phyloP scores from a whole-genome alignment of 1,284 basidiomycete species.

The Xerocomus amazonicus region DNA sequence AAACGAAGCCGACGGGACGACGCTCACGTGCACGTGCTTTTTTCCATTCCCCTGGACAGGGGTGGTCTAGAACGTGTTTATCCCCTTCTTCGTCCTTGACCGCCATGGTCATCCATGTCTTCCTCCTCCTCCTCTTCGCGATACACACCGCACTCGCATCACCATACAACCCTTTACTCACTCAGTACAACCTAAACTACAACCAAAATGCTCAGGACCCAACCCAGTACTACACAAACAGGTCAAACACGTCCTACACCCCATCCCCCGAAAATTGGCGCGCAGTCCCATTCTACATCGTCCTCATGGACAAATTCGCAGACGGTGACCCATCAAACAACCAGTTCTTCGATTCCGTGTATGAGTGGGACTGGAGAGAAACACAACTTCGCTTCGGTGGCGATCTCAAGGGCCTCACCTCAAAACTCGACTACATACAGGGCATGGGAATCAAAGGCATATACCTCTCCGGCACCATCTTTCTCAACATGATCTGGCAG shows the following conservation, averaged over 20 bases:
- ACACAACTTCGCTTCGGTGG: conserved; percentile 86
- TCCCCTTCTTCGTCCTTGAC: neutral
- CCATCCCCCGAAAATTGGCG: conserved; percentile 86
- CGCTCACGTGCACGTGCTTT: neutral
- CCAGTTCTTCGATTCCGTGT: conserved; percentile 78
- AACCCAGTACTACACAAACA: conserved; percentile 64
- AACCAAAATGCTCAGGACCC: conserved; percentile 73
- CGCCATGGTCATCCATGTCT: conserved; percentile 21
- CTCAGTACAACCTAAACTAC: conserved; percentile 80
- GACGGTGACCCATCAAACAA: conserved; percentile 90
- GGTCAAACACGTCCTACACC: conserved; percentile 66
- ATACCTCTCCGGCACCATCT: conserved; percentile 88
- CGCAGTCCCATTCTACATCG: conserved; percentile 75
- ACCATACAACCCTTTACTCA: conserved; percentile 74
- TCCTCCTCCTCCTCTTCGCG: conserved; percentile 11
- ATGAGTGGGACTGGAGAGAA: conserved; percentile 82
- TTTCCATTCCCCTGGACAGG: no score
- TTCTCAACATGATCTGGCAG: conserved; percentile 93
- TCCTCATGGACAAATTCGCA: conserved; percentile 89
- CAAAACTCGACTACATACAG: conserved; percentile 80
- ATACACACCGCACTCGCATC: conserved; percentile 50
- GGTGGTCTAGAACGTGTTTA: no score
- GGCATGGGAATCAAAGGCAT: conserved; percentile 83
- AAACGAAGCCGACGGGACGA: neutral
- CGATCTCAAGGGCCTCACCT: conserved; percentile 73